phyloP scores from a whole-genome alignment of 805 yeast genomes.

The Ogataea methylovora region DNA sequence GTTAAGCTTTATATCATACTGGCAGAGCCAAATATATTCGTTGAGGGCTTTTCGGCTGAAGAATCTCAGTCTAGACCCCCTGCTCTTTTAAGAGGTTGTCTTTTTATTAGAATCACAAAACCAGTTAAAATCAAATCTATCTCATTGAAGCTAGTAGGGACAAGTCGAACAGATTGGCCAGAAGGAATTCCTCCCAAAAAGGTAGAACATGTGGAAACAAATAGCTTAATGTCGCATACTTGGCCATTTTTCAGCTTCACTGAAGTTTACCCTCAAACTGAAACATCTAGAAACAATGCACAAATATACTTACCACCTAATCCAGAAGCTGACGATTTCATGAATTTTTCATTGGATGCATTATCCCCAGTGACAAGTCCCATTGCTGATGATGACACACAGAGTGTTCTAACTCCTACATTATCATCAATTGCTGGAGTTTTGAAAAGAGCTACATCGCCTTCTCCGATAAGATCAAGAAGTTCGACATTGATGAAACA shows the following conservation, averaged over 20 bases:
- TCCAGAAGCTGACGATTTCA: conserved; percentile 22
- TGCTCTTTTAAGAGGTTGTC: conserved; percentile 71
- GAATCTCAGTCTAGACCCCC: conserved; percentile 69
- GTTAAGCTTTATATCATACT: conserved; percentile 65
- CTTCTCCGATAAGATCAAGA: conserved; percentile 11
- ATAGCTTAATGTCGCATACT: conserved; percentile 64
- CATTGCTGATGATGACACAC: background rate
- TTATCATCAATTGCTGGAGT: conserved; percentile 21
- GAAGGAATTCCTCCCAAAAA: conserved; percentile 95
- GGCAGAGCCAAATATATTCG: conserved; percentile 72
- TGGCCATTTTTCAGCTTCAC: conserved; percentile 77
- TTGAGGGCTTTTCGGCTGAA: conserved; percentile 70
- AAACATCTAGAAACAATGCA: conserved; percentile 37
- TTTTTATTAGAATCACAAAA: conserved; percentile 61
- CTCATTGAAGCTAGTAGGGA: conserved; percentile 55
- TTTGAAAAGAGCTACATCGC: conserved; percentile 17
- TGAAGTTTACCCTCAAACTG: conserved; percentile 18
- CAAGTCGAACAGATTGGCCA: conserved; percentile 87
- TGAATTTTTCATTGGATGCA: conserved; percentile 28
- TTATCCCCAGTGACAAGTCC: conserved; percentile 23
- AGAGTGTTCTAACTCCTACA: conserved; percentile 13
- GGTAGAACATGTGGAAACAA: conserved; percentile 54
- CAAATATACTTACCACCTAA: conserved; percentile 31
- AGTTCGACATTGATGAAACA: conserved; percentile 4
- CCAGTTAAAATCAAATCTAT: conserved; percentile 66